phyloP scores from a whole-genome alignment of 2,329 filamentous ascomycete genomes.

The Pseudogymnoascus verrucosus region DNA sequence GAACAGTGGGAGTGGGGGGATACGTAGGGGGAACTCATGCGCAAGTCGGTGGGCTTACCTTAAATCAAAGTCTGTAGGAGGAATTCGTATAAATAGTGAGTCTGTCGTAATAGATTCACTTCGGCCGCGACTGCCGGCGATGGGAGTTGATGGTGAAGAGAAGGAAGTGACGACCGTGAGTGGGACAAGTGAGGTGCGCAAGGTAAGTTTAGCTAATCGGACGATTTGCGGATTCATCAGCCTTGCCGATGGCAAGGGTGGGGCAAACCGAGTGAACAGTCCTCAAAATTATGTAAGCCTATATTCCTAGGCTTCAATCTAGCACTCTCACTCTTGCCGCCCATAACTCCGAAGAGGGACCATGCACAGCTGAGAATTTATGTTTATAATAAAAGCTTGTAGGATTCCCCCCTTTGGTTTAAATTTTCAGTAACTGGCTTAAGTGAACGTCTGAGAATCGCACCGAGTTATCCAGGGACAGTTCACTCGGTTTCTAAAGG shows the following conservation, averaged over 20 bases:
- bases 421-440: not conserved
- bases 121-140: not conserved
- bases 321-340: not conserved
- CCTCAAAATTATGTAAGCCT: not conserved
- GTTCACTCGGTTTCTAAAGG: not conserved
- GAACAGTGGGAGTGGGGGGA: not conserved
- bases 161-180: not conserved
- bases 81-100: not conserved
- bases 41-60: not conserved
- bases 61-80: not conserved
- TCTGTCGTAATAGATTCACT: not conserved
- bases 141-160: not conserved
- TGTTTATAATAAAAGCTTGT: not conserved
- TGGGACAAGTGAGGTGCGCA: not conserved
- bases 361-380: not conserved
- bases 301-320: not conserved
- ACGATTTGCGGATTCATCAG: not conserved
- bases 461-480: not conserved
- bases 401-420: not conserved
- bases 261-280: not conserved
- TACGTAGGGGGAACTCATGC: not conserved
- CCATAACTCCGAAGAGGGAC: not conserved
- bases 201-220: not conserved
- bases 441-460: not conserved
- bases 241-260: slow-evolving; percentile 1